phyloP scores from a whole-genome alignment of 179 eudicot species.

The Silene vulgaris region DNA sequence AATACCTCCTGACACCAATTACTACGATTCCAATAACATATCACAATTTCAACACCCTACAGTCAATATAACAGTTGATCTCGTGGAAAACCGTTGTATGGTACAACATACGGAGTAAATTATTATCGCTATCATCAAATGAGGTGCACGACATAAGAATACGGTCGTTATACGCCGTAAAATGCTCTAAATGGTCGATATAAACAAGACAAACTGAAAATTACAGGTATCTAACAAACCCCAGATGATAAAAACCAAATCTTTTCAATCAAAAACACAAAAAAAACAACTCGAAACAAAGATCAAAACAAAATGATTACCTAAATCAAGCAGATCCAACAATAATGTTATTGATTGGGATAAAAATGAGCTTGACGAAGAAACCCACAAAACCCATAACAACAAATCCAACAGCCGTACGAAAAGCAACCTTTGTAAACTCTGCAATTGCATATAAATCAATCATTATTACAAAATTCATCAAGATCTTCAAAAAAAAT shows the following conservation, averaged over 20 bases:
- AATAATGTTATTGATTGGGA: slow-evolving; percentile 62
- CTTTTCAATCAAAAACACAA: neutral
- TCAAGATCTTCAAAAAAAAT: neutral
- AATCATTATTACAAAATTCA: neutral
- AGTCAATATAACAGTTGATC: too few species aligned
- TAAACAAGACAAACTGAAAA: neutral
- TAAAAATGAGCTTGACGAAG: slow-evolving; percentile 62
- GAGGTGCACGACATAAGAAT: too few species aligned
- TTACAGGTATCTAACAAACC: neutral
- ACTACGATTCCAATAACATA: neutral
- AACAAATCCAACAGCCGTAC: slow-evolving; percentile 61
- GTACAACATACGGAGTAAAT: too few species aligned
- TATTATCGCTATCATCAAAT: too few species aligned
- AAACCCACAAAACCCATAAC: slow-evolving; percentile 74
- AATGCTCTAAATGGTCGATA: too few species aligned
- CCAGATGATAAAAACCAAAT: neutral
- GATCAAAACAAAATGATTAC: too few species aligned
- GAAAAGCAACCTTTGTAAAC: slow-evolving; percentile 60
- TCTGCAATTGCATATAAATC: slow-evolving; percentile 26
- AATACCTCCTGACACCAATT: neutral
- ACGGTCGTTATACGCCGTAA: too few species aligned
- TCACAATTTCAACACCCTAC: neutral
- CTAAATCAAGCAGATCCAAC: slow-evolving; percentile 45
- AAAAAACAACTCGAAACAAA: neutral
- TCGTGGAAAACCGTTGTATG: too few species aligned